phyloP scores from a whole-genome alignment of 192 early-diverging fungal genomes.

The Borealophlyctis nickersoniae region DNA sequence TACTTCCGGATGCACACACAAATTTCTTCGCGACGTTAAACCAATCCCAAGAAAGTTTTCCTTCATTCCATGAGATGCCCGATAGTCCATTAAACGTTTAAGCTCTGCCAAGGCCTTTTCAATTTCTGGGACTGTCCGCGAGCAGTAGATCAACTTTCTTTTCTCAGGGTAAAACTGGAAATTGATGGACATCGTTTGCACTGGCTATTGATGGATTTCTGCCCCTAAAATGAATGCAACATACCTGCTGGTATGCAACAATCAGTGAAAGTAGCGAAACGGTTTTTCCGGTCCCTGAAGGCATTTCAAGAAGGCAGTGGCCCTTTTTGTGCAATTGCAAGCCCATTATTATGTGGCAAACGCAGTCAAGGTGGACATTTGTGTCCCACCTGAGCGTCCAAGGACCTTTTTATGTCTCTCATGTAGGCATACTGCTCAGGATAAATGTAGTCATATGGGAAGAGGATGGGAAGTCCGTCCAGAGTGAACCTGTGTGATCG shows the following conservation, averaged over 20 bases:
- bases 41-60: conserved; percentile 90
- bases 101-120: conserved; percentile 98
- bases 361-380: not conserved
- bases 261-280: conserved; percentile 93
- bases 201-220: not conserved
- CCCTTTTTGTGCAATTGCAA: conserved; percentile 50
- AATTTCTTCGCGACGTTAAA: conserved; percentile 86
- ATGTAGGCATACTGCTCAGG: conserved; percentile 99
- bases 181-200: not conserved
- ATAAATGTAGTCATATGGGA: conserved; percentile 99
- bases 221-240: conserved; percentile 1
- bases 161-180: conserved; percentile 80
- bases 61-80: conserved; percentile 59
- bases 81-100: conserved; percentile 84
- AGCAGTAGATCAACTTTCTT: conserved; percentile 98
- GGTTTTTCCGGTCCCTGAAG: conserved; percentile 99
- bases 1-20: conserved; percentile 87
- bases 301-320: conserved; percentile 97
- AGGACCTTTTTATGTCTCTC: conserved; percentile 86
- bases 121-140: conserved; percentile 99
- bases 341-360: not conserved
- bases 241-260: conserved; percentile 88
- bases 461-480: conserved; percentile 87
- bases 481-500: conserved; percentile 77
- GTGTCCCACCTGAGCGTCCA: conserved; percentile 74